These are phyloP conservation scores for Nakazawaea anatomiae DNA, from an alignment of 805 yeast species.

Conservation along the genomic window DNA sequence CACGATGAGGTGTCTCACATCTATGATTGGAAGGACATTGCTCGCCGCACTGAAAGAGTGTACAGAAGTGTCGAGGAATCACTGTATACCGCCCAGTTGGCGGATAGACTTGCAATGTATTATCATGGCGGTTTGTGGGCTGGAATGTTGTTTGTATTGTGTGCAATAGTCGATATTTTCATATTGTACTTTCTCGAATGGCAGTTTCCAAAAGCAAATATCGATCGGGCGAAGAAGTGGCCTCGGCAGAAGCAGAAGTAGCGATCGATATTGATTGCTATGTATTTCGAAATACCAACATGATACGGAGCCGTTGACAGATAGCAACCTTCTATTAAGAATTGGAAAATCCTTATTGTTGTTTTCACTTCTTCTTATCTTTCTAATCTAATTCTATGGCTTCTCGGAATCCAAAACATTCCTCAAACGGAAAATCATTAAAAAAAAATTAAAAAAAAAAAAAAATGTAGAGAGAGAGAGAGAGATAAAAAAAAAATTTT, in stretches of 20 bases:
- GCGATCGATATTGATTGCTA: no score
- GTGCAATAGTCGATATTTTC: conserved; percentile 75
- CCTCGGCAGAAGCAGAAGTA: conserved; percentile 31
- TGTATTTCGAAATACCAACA: no score
- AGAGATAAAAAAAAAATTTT: neutral
- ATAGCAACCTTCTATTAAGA: neutral
- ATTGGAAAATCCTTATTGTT: neutral
- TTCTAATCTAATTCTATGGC: neutral
- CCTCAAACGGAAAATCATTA: neutral
- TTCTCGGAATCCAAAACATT: neutral
- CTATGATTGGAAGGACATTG: conserved; percentile 93
- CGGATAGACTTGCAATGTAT: conserved; percentile 55
- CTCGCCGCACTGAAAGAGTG: conserved; percentile 77
- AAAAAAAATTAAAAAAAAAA: neutral
- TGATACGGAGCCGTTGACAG: neutral
- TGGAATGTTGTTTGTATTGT: conserved; percentile 74
- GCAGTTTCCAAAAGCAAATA: conserved; percentile 57
- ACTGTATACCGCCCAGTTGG: conserved; percentile 32
- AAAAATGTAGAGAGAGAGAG: neutral
- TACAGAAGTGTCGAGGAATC: conserved; percentile 42
- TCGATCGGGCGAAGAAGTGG: conserved; percentile 83
- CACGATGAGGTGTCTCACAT: conserved; percentile 72
- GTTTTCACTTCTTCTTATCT: neutral
- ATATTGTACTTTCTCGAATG: conserved; percentile 59
- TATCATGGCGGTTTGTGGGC: conserved; percentile 79